phyloP scores from a whole-genome alignment of 2,329 filamentous ascomycete genomes.

The Chrysoporthe cubensis region DNA sequence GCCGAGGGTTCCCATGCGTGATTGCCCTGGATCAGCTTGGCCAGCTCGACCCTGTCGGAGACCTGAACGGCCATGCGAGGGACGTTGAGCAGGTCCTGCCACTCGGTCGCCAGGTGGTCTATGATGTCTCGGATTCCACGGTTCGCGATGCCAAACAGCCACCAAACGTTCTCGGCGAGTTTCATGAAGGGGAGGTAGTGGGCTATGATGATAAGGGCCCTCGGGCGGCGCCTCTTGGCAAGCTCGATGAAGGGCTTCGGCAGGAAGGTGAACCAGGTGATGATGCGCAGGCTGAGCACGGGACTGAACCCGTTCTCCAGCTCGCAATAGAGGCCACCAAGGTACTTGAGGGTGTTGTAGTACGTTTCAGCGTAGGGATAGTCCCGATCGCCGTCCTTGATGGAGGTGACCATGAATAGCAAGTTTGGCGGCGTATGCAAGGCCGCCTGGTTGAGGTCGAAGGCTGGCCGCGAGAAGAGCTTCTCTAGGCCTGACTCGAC shows the following conservation, averaged over 20 bases:
- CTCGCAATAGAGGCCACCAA: slow-evolving; percentile 57
- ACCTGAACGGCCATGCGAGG: slow-evolving; percentile 45
- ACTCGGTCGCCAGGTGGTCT: slow-evolving; percentile 44
- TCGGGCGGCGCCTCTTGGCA: slow-evolving; percentile 45
- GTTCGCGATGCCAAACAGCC: slow-evolving; percentile 51
- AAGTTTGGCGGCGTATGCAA: slow-evolving; percentile 51
- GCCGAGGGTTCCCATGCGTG: slow-evolving; percentile 44
- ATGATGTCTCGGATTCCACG: slow-evolving; percentile 51
- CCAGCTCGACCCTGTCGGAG: slow-evolving; percentile 41
- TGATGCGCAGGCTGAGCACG: slow-evolving; percentile 52
- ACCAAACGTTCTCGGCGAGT: slow-evolving; percentile 48
- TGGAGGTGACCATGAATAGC: slow-evolving; percentile 53
- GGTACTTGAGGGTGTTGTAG: slow-evolving; percentile 50
- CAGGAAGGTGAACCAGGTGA: slow-evolving; percentile 58
- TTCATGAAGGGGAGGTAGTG: slow-evolving; percentile 58
- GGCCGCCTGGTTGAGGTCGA: slow-evolving; percentile 49
- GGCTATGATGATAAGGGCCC: slow-evolving; percentile 56
- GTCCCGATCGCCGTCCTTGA: slow-evolving; percentile 48
- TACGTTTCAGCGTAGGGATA: slow-evolving; percentile 45
- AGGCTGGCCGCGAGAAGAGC: slow-evolving; percentile 54
- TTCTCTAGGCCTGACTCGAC: slow-evolving; percentile 48
- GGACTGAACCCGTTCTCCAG: slow-evolving; percentile 49
- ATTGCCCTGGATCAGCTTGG: slow-evolving; percentile 49
- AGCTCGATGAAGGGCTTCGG: slow-evolving; percentile 50
- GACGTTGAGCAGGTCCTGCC: slow-evolving; percentile 46